Percentiles rank a stretch among this genome's conserved stretches.
These are phyloP conservation scores for Aphanomyces astaci DNA, from an alignment of 352 stramenopile genomes.

Conservation along the genomic window DNA sequence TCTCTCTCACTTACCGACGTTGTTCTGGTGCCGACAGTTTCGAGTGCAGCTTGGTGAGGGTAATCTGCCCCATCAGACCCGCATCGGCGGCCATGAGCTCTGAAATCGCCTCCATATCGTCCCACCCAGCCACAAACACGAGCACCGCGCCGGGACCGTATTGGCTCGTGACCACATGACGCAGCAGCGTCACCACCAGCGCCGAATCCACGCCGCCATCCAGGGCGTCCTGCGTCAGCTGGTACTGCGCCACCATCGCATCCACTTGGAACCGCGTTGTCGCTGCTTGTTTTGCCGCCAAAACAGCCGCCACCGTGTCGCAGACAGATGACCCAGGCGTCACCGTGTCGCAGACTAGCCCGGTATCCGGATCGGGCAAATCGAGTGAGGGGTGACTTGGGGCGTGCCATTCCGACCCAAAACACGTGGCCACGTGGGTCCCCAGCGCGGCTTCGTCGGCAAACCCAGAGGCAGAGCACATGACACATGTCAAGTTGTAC, in stretches of 20 bases:
- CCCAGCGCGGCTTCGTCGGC: constrained; percentile 77
- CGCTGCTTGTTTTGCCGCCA: background rate
- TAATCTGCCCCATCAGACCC: constrained; percentile 8
- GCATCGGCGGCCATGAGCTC: constrained; percentile 15
- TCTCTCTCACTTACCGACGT: constrained; percentile 29
- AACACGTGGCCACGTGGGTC: constrained; percentile 77
- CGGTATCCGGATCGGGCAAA: background rate
- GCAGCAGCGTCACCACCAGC: constrained; percentile 54
- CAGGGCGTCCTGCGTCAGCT: background rate
- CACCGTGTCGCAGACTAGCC: background rate
- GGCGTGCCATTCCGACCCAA: constrained; percentile 33
- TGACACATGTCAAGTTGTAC: constrained; percentile 66
- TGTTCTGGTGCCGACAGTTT: constrained; percentile 63
- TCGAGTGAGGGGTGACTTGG: background rate
- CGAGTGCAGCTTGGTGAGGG: constrained; percentile 68
- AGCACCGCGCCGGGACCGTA: constrained; percentile 53
- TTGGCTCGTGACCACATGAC: constrained; percentile 47
- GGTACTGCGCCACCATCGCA: background rate
- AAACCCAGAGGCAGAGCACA: constrained; percentile 72
- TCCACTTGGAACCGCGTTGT: background rate
- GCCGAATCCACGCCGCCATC: constrained; percentile 46
- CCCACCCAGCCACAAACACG: constrained; percentile 76
- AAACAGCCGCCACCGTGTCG: background rate
- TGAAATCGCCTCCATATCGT: constrained; percentile 66
- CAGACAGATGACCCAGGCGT: background rate